Evolutionary conservation across 1,139 yeast species (phyloP), one percentile per base, ranked within the genome.

Genomic region (Suhomyces atakaporum): DNA sequence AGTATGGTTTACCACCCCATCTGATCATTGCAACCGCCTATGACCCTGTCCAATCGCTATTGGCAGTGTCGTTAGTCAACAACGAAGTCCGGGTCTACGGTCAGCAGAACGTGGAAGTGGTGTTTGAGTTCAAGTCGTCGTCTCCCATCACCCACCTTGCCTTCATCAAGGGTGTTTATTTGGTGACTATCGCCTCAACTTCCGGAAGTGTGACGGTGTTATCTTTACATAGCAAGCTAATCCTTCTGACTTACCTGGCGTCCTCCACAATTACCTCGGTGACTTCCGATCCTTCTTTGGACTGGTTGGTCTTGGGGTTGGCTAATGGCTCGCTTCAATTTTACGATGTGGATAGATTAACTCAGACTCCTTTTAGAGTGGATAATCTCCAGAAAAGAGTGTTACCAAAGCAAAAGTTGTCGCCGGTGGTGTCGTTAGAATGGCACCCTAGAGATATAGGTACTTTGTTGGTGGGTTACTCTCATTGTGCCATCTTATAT

Each of bases 371-470:
- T 1, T 74, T 77, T 44, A 70, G 83, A 39, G 68, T 92, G 26
- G 85, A 79, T 42, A 87, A 87, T 53, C 68, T 88, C 16, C 97
- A 90, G 54, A 79, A 76, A 53, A 59, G 59, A 20, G 50, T 73
- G 2, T 65, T 83, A 39, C 75, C 77, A 1, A 63, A 69, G 43
- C 75, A 69, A 35, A 66, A 65, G 34, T 54, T 75, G 53, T 74
- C 83, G 0, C 81, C 88, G 0, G 92, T 88, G 2, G 55, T 79
- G 2, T 68, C 80, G 0, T 59, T 92, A 2, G 79, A 79, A 45
- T 73, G 95, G 75, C 95, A 88, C 50, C 98, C 99, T 2, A 72
- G 97, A 45, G 97, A 92, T 57, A 73, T 89, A 8, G 94, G 96
- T 0, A 73, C 84, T 0, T 45, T 92, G 6, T 67, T 94, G 45